A percentile compares a stretch with the other conserved stretches of the same genome.
Conservation (phyloP, 805 yeast species). For the Kazachstania kunashirensis region DNA sequence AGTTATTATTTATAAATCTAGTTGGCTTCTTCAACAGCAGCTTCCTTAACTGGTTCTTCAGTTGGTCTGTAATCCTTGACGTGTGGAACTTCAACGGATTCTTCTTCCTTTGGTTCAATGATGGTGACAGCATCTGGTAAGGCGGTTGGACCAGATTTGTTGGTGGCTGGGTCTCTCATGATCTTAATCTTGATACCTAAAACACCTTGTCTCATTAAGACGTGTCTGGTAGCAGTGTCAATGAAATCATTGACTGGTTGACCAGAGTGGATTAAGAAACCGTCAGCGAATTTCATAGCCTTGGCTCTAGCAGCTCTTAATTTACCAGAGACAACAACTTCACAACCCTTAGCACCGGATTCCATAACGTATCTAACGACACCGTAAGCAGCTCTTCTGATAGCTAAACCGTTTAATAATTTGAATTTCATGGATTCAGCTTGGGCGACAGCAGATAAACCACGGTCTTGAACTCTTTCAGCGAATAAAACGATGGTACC, state of each 20-base stretch:
- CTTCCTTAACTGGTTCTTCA: conserved; percentile 24
- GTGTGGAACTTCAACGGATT: conserved; percentile 64
- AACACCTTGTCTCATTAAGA: conserved; percentile 99
- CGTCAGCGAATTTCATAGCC: conserved; percentile 99
- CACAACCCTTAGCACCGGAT: conserved; percentile 99
- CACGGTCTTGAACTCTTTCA: conserved; percentile 99
- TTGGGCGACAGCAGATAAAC: conserved; percentile 98
- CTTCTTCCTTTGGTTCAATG: conserved; percentile 92
- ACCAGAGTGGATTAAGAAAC: conserved; percentile 99
- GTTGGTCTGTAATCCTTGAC: conserved; percentile 62
- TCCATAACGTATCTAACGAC: conserved; percentile 99
- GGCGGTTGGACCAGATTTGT: conserved; percentile 78
- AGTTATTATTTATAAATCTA: too few species aligned
- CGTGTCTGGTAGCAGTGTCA: conserved; percentile 99
- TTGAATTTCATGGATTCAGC: conserved; percentile 98
- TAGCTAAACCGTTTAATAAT: conserved; percentile 96
- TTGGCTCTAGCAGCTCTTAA: conserved; percentile 99
- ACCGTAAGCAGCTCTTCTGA: conserved; percentile 99
- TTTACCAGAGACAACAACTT: conserved; percentile 99
- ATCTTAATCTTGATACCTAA: conserved; percentile 99
- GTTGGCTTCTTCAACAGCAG: conserved; percentile 9
- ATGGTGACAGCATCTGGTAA: conserved; percentile 93
- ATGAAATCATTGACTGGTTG: conserved; percentile 99
- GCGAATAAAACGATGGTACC: conserved; percentile 92
- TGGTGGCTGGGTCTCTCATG: conserved; percentile 95